Evolutionary conservation across 2,329 filamentous ascomycete species (phyloP), one percentile per base, ranked within the genome.

Genomic region (Clarireedia homoeocarpa): DNA sequence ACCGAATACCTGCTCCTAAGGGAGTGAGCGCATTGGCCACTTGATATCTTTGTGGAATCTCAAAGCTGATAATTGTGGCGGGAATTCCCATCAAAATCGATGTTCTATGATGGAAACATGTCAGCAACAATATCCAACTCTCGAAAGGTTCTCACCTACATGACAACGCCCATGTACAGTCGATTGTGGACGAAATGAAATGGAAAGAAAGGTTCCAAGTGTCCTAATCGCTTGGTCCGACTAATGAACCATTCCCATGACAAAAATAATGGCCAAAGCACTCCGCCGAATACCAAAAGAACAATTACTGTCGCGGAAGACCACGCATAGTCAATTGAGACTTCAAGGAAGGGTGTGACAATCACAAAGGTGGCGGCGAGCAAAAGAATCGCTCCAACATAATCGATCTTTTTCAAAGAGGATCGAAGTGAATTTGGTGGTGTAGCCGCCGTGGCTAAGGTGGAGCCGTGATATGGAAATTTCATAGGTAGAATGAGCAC

Each of bases 41-140:
- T 48, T 62, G 60, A 7, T 51, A 46, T 2, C 56, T 48, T 44
- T 60, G 60, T 3, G 60, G 60, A 7, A 62, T 53, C 14, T 57
- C 55, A 20, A 62, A 53, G 2, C 60, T 50, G 30, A 62, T 51
- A 3, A 54, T 52, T 1, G 55, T 49, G 23, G 58, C 59, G 17
- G 60, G 58, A 17, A 62, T 57, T 1, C 60, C 60, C 15, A 52
- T 49, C n/a, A 60, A 52, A 45, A 62, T 59, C 6, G 58, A 56
- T 12, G 49, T 40, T 10, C 49, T 51, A 42, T 17, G 3, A 34
- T 12, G 30, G 39, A 42, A 42, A 42, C 14, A 6, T 20, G 39
- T 42, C 39, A 42, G 39, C n/a, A 42, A 20, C 15, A 14, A 42
- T n/a, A 5, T 42, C 14, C 7, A 6, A 20, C 17, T 42, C 44